These are phyloP conservation scores for Talaromyces sp. DNA, from an alignment of 2,329 filamentous ascomycete genomes.

Conservation along the genomic window DNA sequence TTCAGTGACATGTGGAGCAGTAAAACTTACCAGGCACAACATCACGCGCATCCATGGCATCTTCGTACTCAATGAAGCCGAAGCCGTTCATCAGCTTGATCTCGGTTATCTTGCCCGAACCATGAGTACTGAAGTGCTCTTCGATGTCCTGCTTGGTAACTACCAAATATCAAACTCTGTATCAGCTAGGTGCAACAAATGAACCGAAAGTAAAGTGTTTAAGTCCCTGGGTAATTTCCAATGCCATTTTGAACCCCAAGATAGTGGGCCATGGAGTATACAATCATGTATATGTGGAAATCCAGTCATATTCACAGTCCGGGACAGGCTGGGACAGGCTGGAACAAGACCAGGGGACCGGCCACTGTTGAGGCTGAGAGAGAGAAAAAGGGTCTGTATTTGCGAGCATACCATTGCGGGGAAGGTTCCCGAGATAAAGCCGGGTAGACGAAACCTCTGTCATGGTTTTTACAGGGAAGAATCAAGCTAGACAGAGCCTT, in stretches of 20 bases:
- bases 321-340: no score
- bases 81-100: conserved; percentile 99
- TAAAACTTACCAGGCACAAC: conserved; percentile 84
- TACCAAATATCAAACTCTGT: conserved; percentile 44
- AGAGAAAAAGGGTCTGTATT: conserved; percentile 32
- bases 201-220: conserved; percentile 35
- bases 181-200: conserved; percentile 7
- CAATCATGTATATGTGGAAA: neutral
- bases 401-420: conserved; percentile 78
- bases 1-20: conserved; percentile 7
- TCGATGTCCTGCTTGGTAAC: conserved; percentile 97
- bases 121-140: conserved; percentile 91
- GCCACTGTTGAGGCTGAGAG: conserved; percentile 15
- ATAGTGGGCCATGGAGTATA: conserved; percentile 7
- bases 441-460: conserved; percentile 91
- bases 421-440: conserved; percentile 97
- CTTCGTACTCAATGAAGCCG: conserved; percentile 99
- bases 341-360: neutral
- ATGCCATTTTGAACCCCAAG: neutral
- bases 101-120: conserved; percentile 95
- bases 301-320: conserved; percentile 4
- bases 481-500: conserved; percentile 6
- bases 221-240: conserved; percentile 13
- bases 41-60: conserved; percentile 96
- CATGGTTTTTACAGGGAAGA: conserved; percentile 51